A percentile compares a stretch with the other conserved stretches of the same genome.
phyloP scores from a whole-genome alignment of 2,329 filamentous ascomycete genomes.

The Trichoderma harzianum region DNA sequence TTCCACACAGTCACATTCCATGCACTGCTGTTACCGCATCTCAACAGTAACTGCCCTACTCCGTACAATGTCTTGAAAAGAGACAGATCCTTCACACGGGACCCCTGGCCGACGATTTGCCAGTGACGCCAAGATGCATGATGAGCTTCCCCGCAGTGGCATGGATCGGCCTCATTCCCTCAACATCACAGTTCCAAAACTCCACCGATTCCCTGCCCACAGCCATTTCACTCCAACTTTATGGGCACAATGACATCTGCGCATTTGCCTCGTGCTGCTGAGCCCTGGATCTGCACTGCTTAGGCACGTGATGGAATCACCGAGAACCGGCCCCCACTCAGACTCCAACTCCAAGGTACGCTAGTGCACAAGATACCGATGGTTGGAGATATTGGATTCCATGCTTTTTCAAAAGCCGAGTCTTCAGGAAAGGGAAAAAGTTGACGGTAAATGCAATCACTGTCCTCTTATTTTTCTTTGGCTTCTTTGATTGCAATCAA shows the following conservation, averaged over 20 bases:
- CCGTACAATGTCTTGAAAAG: neutral
- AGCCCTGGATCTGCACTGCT: neutral
- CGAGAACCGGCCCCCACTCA: neutral
- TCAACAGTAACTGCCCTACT: neutral
- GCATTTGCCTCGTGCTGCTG: neutral
- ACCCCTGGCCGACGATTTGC: neutral
- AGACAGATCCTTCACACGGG: neutral
- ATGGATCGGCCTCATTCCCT: neutral
- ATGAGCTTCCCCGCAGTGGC: neutral
- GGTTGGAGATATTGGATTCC: neutral
- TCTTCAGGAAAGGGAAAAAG: neutral
- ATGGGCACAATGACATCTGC: neutral
- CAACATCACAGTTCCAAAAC: neutral
- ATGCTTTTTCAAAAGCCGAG: neutral
- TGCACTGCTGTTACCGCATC: neutral
- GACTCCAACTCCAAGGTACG: neutral
- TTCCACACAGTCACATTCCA: neutral
- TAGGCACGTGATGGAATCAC: neutral
- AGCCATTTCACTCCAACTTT: neutral
- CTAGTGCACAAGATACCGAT: neutral
- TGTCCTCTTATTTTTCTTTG: neutral
- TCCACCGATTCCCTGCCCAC: neutral
- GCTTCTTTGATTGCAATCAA: neutral
- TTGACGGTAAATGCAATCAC: neutral
- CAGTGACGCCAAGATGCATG: neutral